These are phyloP conservation scores for Amanita thiersii DNA, from an alignment of 768 basidiomycete genomes.

Conservation along the genomic window DNA sequence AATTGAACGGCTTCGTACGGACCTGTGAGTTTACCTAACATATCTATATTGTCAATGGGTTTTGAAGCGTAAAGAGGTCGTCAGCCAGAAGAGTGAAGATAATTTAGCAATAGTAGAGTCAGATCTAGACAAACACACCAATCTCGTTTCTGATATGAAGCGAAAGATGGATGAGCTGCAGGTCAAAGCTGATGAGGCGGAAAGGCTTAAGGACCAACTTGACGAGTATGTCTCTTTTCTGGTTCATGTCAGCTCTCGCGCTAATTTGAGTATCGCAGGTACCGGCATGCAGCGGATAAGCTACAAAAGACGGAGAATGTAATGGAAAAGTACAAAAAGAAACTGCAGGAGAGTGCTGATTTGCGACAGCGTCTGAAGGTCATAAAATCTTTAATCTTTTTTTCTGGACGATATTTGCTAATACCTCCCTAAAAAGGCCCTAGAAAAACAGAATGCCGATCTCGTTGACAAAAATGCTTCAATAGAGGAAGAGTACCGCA, in stretches of 20 bases:
- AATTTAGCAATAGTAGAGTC: slow-evolving; percentile 76
- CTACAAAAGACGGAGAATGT: slow-evolving; percentile 94
- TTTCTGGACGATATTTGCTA: not conserved
- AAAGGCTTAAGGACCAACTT: slow-evolving; percentile 81
- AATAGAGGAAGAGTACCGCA: slow-evolving; percentile 88
- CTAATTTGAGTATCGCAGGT: slow-evolving; percentile 34
- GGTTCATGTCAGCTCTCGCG: slow-evolving; percentile 3
- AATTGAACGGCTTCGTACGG: slow-evolving; percentile 71
- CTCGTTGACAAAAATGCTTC: slow-evolving; percentile 88
- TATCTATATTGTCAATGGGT: slow-evolving; percentile 1
- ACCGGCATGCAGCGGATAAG: slow-evolving; percentile 87
- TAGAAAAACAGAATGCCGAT: slow-evolving; percentile 90
- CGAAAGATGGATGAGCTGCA: slow-evolving; percentile 79
- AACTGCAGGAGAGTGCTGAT: slow-evolving; percentile 90
- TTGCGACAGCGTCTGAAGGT: slow-evolving; percentile 83
- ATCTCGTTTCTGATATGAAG: slow-evolving; percentile 61
- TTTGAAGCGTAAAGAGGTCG: slow-evolving; percentile 22
- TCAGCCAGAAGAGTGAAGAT: slow-evolving; percentile 91
- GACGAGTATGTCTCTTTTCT: slow-evolving; percentile 87
- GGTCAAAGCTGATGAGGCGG: slow-evolving; percentile 66
- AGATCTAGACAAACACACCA: slow-evolving; percentile 75
- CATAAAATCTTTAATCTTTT: not conserved
- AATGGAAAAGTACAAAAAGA: slow-evolving; percentile 98
- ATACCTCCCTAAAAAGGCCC: slow-evolving; percentile 35
- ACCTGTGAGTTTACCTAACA: slow-evolving; percentile 58